These are phyloP conservation scores for Lodderomyces orthopsilosis DNA, from an alignment of 1,139 yeast species.

Conservation along the genomic window DNA sequence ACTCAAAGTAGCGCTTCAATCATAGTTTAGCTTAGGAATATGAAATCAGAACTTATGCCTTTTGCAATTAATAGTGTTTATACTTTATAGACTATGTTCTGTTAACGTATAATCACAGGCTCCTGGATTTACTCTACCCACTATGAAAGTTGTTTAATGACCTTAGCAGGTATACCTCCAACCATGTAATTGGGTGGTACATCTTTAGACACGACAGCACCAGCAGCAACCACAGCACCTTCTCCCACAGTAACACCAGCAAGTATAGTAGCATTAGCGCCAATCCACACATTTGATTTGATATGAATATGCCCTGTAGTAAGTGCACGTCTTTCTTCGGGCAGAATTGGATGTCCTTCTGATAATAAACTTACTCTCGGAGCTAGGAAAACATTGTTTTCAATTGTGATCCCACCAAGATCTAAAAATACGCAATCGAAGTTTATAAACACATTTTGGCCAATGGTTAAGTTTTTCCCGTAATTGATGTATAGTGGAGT, in stretches of 20 bases:
- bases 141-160: background rate
- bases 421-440: background rate
- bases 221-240: conserved; percentile 19
- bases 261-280: background rate
- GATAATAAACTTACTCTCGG: background rate
- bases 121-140: too few species aligned
- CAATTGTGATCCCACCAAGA: background rate
- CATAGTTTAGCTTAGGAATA: too few species aligned
- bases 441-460: background rate
- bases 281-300: background rate
- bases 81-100: too few species aligned
- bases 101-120: too few species aligned
- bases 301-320: background rate
- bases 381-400: background rate
- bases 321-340: background rate
- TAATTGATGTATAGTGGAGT: background rate
- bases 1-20: too few species aligned
- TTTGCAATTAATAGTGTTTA: too few species aligned
- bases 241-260: background rate
- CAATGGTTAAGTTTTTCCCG: background rate
- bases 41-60: too few species aligned
- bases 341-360: background rate
- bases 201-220: conserved; percentile 29
- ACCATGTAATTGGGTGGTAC: background rate
- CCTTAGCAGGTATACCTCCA: background rate